These are phyloP conservation scores for Monosporascus cannonballus DNA, from an alignment of 2,329 filamentous ascomycete genomes.

Conservation along the genomic window DNA sequence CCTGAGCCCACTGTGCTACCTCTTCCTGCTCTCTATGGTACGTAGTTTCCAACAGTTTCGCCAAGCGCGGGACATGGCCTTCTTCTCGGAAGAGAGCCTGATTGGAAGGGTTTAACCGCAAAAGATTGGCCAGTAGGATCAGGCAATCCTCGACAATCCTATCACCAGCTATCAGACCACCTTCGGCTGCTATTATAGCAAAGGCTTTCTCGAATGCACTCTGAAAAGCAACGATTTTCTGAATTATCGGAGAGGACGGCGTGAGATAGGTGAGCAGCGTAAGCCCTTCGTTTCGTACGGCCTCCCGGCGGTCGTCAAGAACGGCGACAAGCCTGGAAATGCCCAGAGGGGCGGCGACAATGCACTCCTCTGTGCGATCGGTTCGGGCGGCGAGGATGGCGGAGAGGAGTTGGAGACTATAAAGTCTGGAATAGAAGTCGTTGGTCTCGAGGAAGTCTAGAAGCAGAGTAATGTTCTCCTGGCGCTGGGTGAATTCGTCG, in stretches of 20 bases:
- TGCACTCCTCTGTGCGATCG: constrained; percentile 89
- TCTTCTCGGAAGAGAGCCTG: constrained; percentile 92
- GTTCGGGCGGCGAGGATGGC: constrained; percentile 81
- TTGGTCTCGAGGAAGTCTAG: constrained; percentile 80
- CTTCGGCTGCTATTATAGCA: constrained; percentile 73
- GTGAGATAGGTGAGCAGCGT: constrained; percentile 85
- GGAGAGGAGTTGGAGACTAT: constrained; percentile 81
- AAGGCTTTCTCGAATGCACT: constrained; percentile 89
- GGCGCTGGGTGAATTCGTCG: constrained; percentile 94
- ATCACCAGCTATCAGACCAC: constrained; percentile 74
- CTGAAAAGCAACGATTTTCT: constrained; percentile 93
- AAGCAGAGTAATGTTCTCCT: constrained; percentile 91
- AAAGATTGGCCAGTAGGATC: constrained; percentile 81
- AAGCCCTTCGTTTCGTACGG: constrained; percentile 80
- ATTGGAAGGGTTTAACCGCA: constrained; percentile 83
- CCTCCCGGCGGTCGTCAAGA: constrained; percentile 80
- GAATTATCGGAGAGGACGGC: constrained; percentile 77
- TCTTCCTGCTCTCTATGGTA: constrained; percentile 50
- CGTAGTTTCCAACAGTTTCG: constrained; percentile 59
- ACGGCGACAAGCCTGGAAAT: constrained; percentile 79
- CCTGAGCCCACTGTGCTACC: constrained; percentile 67
- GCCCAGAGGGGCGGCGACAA: constrained; percentile 81
- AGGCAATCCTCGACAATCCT: constrained; percentile 89
- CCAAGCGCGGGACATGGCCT: constrained; percentile 69
- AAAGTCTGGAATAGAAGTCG: constrained; percentile 88